Evolutionary conservation across 768 basidiomycete genomes (phyloP).

Genomic region (Tulasnella sp.): DNA sequence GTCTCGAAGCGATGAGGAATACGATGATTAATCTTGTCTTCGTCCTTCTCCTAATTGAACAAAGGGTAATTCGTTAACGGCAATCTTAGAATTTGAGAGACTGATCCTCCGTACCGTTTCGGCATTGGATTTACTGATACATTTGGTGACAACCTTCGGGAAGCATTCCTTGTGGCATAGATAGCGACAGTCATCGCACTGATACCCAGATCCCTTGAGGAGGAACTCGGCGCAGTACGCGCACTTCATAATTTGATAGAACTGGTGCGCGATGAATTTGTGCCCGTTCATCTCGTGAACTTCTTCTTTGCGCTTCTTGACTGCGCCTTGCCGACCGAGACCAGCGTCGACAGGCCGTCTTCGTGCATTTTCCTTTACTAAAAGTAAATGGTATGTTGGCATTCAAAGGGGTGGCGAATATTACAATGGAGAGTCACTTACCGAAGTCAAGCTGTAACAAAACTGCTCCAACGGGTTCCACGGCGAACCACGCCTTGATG

Average conservation of each 20-base stretch:
- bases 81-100: not conserved
- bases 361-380: conserved; percentile 96
- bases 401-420: too few relatives aligned
- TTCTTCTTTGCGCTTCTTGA: conserved; percentile 97
- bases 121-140: conserved; percentile 92
- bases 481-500: conserved; percentile 93
- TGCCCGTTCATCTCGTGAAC: conserved; percentile 99
- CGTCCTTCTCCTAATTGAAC: conserved; percentile 70
- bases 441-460: conserved; percentile 83
- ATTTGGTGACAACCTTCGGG: conserved; percentile 97
- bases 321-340: conserved; percentile 93
- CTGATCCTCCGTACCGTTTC: conserved; percentile 51
- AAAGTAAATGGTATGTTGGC: too few relatives aligned
- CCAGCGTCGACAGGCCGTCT: conserved; percentile 93
- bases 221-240: conserved; percentile 97
- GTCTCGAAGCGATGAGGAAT: conserved; percentile 98
- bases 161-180: conserved; percentile 99
- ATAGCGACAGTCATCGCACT: conserved; percentile 98
- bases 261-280: conserved; percentile 93
- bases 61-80: not conserved
- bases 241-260: conserved; percentile 97
- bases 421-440: conserved; percentile 36
- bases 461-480: conserved; percentile 94
- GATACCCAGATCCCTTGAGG: conserved; percentile 93
- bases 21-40: conserved; percentile 97